Percentiles rank a stretch among this genome's conserved stretches.
Conservation (phyloP, 768 basidiomycete genomes). For the Lentinula detonsa region DNA sequence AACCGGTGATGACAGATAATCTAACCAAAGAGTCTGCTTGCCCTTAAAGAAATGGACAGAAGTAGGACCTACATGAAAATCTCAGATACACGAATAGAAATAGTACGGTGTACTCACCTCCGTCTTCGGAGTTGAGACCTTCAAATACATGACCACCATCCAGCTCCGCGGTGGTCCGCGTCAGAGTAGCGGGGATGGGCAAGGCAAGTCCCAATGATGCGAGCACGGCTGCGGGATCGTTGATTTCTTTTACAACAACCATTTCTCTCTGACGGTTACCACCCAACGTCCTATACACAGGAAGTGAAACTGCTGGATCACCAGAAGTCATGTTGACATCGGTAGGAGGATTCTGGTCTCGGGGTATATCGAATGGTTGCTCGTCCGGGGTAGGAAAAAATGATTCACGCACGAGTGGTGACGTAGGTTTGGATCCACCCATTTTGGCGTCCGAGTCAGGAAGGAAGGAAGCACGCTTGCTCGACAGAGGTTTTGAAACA, state of each 20-base stretch:
- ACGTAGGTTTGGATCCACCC: slow-evolving; percentile 10
- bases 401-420: slow-evolving; percentile 20
- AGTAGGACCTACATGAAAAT: slow-evolving; percentile 37
- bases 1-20: slow-evolving; percentile 77
- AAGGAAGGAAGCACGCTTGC: slow-evolving; percentile 28
- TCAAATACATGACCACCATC: slow-evolving; percentile 70
- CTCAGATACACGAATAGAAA: slow-evolving; percentile 2
- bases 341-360: slow-evolving; percentile 27
- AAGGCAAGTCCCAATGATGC: slow-evolving; percentile 25
- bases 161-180: slow-evolving; percentile 50
- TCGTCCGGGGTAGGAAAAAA: slow-evolving; percentile 46
- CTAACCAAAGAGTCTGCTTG: slow-evolving; percentile 81
- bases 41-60: slow-evolving; percentile 63
- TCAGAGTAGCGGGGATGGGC: slow-evolving; percentile 55
- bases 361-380: slow-evolving; percentile 38
- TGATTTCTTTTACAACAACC: slow-evolving; percentile 52
- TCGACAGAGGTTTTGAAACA: slow-evolving; percentile 18
- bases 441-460: slow-evolving; percentile 17
- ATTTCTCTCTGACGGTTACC: slow-evolving; percentile 53
- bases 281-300: slow-evolving; percentile 52
- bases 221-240: slow-evolving; percentile 11
- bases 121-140: slow-evolving; percentile 67
- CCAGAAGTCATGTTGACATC: slow-evolving; percentile 49
- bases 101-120: slow-evolving; percentile 32
- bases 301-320: slow-evolving; percentile 32